phyloP scores from a whole-genome alignment of 2,329 filamentous ascomycete genomes.

The Stachybotrys elegans region DNA sequence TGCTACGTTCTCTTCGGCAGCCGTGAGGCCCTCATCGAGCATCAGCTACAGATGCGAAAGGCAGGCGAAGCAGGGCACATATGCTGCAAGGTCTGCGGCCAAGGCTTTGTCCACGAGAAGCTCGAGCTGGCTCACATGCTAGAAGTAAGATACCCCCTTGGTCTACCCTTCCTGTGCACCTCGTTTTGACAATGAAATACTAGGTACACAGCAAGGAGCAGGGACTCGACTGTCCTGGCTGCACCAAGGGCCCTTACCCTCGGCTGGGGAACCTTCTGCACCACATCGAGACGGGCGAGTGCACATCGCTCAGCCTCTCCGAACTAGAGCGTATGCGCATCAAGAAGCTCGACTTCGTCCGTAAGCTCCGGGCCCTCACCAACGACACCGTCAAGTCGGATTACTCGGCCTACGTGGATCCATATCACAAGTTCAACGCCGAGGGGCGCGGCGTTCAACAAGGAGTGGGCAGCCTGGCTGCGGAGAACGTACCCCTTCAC shows the following conservation, averaged over 20 bases:
- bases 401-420: constrained; percentile 19
- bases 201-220: constrained; percentile 33
- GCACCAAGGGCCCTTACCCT: constrained; percentile 28
- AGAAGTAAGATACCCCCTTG: constrained; percentile 19
- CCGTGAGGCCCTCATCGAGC: constrained; percentile 18
- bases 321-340: constrained; percentile 29
- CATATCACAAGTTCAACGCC: neutral
- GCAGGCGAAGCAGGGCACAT: constrained; percentile 21
- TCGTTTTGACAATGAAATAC: constrained; percentile 8
- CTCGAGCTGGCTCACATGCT: constrained; percentile 29
- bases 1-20: constrained; percentile 22
- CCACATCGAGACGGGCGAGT: constrained; percentile 41
- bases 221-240: constrained; percentile 42
- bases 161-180: neutral
- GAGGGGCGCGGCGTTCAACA: too few species aligned
- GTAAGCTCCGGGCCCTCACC: constrained; percentile 20
- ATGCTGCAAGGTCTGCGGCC: constrained; percentile 32
- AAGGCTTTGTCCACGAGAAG: constrained; percentile 26
- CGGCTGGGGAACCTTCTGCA: constrained; percentile 31
- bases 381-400: constrained; percentile 20
- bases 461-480: too few species aligned
- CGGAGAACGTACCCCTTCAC: constrained; percentile 35
- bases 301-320: constrained; percentile 26
- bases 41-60: constrained; percentile 22
- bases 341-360: constrained; percentile 30